Percentiles rank a stretch among this genome's conserved stretches.
Evolutionary conservation across 805 yeast genomes (phyloP).

Genomic region (Starmerella stigmatis): DNA sequence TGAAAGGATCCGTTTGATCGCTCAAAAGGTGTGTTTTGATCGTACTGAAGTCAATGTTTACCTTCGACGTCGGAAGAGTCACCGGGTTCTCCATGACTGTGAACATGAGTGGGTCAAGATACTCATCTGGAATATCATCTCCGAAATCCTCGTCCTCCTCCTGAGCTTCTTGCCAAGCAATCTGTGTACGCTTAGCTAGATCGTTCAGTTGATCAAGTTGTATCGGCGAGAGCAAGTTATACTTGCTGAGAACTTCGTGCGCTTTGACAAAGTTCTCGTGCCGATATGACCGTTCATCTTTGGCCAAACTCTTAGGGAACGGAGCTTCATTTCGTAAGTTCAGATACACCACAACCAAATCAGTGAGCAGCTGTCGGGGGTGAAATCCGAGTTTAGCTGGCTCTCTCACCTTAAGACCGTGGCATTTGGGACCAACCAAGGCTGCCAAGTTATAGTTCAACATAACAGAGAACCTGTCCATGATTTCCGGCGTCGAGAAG

Average conservation of each 20-base stretch:
- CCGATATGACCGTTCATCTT: slow-evolving; percentile 84
- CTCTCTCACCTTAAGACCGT: slow-evolving; percentile 70
- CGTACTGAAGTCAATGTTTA: slow-evolving; percentile 79
- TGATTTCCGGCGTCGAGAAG: slow-evolving; percentile 78
- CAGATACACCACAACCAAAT: slow-evolving; percentile 62
- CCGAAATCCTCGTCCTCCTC: slow-evolving; percentile 78
- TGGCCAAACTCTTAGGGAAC: slow-evolving; percentile 70
- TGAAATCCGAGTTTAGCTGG: slow-evolving; percentile 78
- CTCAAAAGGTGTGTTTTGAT: slow-evolving; percentile 86
- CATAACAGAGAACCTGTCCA: slow-evolving; percentile 92
- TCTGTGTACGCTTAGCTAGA: slow-evolving; percentile 42
- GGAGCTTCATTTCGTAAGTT: slow-evolving; percentile 55
- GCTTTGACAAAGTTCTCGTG: slow-evolving; percentile 61
- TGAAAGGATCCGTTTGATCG: slow-evolving; percentile 95
- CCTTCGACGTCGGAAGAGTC: slow-evolving; percentile 74
- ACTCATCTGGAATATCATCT: slow-evolving; percentile 94
- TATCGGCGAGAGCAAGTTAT: slow-evolving; percentile 44
- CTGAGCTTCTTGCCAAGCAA: slow-evolving; percentile 35
- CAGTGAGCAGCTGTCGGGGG: slow-evolving; percentile 60
- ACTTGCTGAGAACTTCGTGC: slow-evolving; percentile 47
- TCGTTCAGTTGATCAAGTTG: slow-evolving; percentile 52
- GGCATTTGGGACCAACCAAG: slow-evolving; percentile 91
- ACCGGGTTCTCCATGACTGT: slow-evolving; percentile 96
- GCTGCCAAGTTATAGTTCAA: slow-evolving; percentile 81
- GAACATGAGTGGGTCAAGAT: slow-evolving; percentile 91